Conservation (phyloP, 352 stramenopile genomes). For the Paralagenidium karlingii region DNA sequence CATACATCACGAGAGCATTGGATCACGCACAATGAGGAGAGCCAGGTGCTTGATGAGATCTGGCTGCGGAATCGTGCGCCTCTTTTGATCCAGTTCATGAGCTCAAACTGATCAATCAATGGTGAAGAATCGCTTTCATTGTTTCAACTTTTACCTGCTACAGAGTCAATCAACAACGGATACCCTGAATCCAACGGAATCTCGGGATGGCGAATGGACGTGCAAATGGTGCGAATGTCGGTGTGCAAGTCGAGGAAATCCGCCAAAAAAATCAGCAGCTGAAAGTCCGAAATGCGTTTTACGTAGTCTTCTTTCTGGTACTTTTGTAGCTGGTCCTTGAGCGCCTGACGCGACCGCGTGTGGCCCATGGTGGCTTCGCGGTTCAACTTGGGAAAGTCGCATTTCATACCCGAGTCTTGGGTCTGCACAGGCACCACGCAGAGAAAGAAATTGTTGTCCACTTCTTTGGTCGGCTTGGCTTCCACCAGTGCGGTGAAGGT, state of each 20-base stretch:
- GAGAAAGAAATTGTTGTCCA: slow-evolving; percentile 98
- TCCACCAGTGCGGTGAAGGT: slow-evolving; percentile 98
- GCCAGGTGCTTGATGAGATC: no score
- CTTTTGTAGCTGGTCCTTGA: slow-evolving; percentile 87
- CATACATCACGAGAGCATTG: no score
- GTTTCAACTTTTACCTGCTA: no score
- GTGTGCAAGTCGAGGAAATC: slow-evolving; percentile 87
- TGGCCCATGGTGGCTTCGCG: slow-evolving; percentile 57
- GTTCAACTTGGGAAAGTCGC: slow-evolving; percentile 91
- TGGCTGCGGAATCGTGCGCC: no score
- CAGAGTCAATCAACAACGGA: slow-evolving; percentile 90
- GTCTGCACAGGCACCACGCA: slow-evolving; percentile 93
- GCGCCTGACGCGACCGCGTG: slow-evolving; percentile 74
- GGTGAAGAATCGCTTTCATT: no score
- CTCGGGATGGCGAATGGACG: slow-evolving; percentile 80
- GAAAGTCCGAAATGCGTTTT: slow-evolving; percentile 94
- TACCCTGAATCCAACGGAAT: slow-evolving; percentile 92
- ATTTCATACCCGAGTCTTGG: slow-evolving; percentile 87
- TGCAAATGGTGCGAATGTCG: slow-evolving; percentile 90
- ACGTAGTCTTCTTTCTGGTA: slow-evolving; percentile 47
- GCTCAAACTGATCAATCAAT: no score
- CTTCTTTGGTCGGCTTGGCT: slow-evolving; percentile 80
- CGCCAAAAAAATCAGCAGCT: slow-evolving; percentile 91
- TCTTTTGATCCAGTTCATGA: no score
- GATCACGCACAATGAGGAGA: no score